phyloP scores from a whole-genome alignment of 2,329 filamentous ascomycete species.

The Iodosphaeria phyllophila region DNA sequence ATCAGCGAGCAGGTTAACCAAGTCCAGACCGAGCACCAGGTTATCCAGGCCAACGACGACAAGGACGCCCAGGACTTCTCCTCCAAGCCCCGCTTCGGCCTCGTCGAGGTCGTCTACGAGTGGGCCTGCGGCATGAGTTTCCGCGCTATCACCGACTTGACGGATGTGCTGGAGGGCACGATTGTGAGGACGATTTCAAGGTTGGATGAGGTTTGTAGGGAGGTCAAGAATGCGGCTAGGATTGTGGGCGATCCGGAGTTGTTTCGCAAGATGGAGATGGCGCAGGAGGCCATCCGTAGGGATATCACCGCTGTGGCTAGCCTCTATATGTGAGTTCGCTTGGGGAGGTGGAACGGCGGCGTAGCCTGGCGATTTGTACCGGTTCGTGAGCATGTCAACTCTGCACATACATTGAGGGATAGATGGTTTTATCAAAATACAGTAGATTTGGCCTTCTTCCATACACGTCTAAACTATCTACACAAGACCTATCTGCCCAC shows the following conservation, averaged over 20 bases:
- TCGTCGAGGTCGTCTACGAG: constrained; percentile 96
- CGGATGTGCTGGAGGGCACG: constrained; percentile 90
- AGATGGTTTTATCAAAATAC: no score
- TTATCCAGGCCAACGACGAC: constrained; percentile 78
- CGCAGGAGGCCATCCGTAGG: constrained; percentile 93
- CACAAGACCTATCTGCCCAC: no score
- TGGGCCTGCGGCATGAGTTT: constrained; percentile 98
- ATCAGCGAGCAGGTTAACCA: constrained; percentile 88
- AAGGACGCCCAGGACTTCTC: constrained; percentile 90
- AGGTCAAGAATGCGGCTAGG: constrained; percentile 91
- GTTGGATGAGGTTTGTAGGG: constrained; percentile 86
- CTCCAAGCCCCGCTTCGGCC: constrained; percentile 69
- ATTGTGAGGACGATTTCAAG: constrained; percentile 91
- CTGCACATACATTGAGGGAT: no score
- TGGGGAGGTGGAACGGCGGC: no score
- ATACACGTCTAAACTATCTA: no score
- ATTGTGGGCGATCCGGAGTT: constrained; percentile 88
- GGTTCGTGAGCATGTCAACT: no score
- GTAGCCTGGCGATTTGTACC: no score
- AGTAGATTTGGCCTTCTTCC: no score
- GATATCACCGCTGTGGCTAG: constrained; percentile 84
- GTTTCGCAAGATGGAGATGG: constrained; percentile 91
- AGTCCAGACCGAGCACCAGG: constrained; percentile 77
- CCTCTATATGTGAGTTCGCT: constrained; percentile 71
- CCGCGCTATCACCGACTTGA: constrained; percentile 90